Evolutionary conservation across 345 rosid genomes (phyloP), one percentile per base, ranked within the genome.

Genomic region (Lepidium didymum): DNA sequence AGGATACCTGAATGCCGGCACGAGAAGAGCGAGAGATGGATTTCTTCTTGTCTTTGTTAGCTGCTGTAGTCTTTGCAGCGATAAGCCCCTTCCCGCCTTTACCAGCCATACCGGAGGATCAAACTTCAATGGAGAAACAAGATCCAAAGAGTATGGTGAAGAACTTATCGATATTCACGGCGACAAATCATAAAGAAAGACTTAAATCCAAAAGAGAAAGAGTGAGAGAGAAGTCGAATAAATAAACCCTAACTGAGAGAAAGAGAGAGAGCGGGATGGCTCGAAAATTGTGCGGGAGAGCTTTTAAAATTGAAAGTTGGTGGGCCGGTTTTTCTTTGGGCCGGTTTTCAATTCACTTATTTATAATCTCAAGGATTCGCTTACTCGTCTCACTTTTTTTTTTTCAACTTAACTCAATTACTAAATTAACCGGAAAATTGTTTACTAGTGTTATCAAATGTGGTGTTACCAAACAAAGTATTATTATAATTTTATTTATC

Each of bases 31-130:
- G 86, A 63, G 98, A 87, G 63, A 79, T 62, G 2, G 96, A 85
- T 47, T 82, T 80, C 85, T 92, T 92, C 98, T 92, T 91, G 64
- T 85, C 97, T 81, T 89, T 91, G 85, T 79, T 89, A 34, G 87
- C 86, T 4, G 94, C 89, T 5, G 86, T 84, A 27, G 98, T 92
- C 77, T 92, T 92, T 6, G 88, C 78, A 3, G 92, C 89, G 45
- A 85, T 55, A 40, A 89, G 96, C 1, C 96, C 92, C 52, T 89
- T 89, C 6, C 98, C 98, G 19, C 98, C 98, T 75, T 92, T 92
- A 15, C 98, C 98, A 38, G 91, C 98, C 98, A 92, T 89, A 25
- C 64, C 77, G 34, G 7, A 45, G 11, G 37, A 36, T 33, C 19
- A 21, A n/a, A 8, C 0, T 8, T 23, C 54, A 23, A 15, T 50